Base-by-base conservation (phyloP, 495 filamentous ascomycete species). In the Penicillium cinerascens region DNA sequence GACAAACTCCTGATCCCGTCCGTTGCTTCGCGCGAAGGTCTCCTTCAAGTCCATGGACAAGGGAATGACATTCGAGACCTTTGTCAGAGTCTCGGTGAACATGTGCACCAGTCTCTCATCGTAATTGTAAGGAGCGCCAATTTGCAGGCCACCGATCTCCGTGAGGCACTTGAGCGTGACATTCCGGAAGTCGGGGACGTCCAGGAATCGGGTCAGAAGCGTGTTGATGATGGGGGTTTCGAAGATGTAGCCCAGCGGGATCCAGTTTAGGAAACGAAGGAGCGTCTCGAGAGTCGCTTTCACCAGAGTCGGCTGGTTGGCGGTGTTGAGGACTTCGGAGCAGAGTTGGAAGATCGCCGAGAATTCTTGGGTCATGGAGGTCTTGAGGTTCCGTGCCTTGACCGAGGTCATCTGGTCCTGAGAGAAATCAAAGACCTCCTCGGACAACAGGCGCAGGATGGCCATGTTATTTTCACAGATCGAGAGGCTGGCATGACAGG, bases 391-490 rank as follows among this genome's bases (percentile, higher is more conserved):
- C 63, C 92, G 85, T 20, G 91, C 92, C 77, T 97, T 99, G 22
- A 84, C 82, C 25, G 92, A 96, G 11, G 95, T 99, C 92, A 97
- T 95, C 66, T 96, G 91, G 58, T 97, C 93, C 44, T 92, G 91
- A 6, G 95, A 97, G 68, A 91, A 99, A 71, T 99, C 93, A 64
- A 99, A 97, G 6, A 97, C 93, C 71, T 97, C 93, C 68, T 99
- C 93, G 9, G 93, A 97, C 35, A 99, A 80, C 56, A 99, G 75
- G 42, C 95, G 86, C 36, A 99, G 85, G 52, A 99, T 97, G 38
- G 87, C 89, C 95, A 99, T 99, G 74, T 99, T 99, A 76, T 99
- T 99, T 74, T 99, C 93, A 76, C 93, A 99, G 61, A 97, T 92
- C 2, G 93, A 91, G 26, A 97, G 79, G 69, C 88, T 96, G 49